phyloP scores from a whole-genome alignment of 352 stramenopile species.

The Phytophthora syringae region DNA sequence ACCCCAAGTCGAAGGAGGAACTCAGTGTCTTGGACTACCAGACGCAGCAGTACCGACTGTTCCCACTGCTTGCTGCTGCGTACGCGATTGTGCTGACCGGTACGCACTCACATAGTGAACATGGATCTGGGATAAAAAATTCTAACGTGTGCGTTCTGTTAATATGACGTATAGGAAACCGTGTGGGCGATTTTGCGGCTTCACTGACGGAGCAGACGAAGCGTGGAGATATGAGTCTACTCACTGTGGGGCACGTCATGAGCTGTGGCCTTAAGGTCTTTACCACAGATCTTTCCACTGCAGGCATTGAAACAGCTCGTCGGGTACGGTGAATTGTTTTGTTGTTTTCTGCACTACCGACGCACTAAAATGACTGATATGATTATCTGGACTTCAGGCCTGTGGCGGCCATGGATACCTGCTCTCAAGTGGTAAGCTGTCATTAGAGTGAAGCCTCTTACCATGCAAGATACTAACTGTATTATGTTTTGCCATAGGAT shows the following conservation, averaged over 20 bases:
- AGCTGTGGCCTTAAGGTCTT: constrained; percentile 54
- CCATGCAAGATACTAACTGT: constrained; percentile 10
- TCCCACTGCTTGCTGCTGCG: constrained; percentile 91
- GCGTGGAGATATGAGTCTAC: constrained; percentile 37
- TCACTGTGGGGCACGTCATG: constrained; percentile 49
- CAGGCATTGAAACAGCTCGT: constrained; percentile 46
- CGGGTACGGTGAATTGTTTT: constrained; percentile 12
- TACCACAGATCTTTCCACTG: constrained; percentile 33
- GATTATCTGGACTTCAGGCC: constrained; percentile 37
- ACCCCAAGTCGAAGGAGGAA: constrained; percentile 65
- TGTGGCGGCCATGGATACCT: constrained; percentile 96
- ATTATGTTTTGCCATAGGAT: constrained; percentile 18
- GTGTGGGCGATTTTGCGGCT: constrained; percentile 43
- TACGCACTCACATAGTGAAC: constrained; percentile 25
- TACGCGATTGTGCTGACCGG: constrained; percentile 90
- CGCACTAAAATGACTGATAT: background rate
- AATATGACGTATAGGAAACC: constrained; percentile 24
- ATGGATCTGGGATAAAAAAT: background rate
- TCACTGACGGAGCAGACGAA: constrained; percentile 39
- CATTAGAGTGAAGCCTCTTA: background rate
- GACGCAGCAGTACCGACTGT: constrained; percentile 95
- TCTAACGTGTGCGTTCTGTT: background rate
- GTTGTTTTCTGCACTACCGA: background rate
- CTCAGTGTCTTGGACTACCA: constrained; percentile 96
- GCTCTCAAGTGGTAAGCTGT: constrained; percentile 67